These are phyloP conservation scores for Fusarium euwallaceae DNA, from an alignment of 2,329 filamentous ascomycete species.

Conservation along the genomic window DNA sequence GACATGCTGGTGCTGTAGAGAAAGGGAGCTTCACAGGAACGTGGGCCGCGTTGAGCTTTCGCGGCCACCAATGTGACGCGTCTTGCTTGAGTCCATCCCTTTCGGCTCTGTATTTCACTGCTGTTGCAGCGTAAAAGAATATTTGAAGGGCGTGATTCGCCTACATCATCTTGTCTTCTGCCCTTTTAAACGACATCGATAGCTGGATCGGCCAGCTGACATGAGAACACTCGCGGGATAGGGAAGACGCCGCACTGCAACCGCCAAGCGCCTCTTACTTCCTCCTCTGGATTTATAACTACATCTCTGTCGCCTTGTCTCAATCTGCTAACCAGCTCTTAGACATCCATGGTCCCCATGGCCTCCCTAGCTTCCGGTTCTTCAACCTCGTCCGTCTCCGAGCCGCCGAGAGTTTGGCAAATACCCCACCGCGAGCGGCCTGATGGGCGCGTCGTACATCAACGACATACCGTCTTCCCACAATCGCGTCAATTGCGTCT, in stretches of 20 bases:
- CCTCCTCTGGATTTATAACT: background rate
- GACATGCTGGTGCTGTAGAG: background rate
- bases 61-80: background rate
- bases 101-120: background rate
- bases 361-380: background rate
- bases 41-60: background rate
- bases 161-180: background rate
- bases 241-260: background rate
- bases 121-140: background rate
- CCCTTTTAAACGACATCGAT: background rate
- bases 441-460: background rate
- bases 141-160: background rate
- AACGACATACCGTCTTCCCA: background rate
- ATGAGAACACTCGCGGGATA: background rate
- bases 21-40: background rate
- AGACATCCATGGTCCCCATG: background rate
- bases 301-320: background rate
- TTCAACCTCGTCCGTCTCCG: background rate
- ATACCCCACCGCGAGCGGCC: background rate
- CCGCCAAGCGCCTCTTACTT: background rate
- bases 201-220: background rate
- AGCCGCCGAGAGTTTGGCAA: too few relatives aligned
- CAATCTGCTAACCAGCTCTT: too few relatives aligned
- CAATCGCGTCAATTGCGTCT: too few relatives aligned
- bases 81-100: background rate